Percentiles rank a stretch among this genome's conserved stretches.
These are phyloP conservation scores for Alternaria atra DNA, from an alignment of 2,329 filamentous ascomycete species.

Conservation along the genomic window DNA sequence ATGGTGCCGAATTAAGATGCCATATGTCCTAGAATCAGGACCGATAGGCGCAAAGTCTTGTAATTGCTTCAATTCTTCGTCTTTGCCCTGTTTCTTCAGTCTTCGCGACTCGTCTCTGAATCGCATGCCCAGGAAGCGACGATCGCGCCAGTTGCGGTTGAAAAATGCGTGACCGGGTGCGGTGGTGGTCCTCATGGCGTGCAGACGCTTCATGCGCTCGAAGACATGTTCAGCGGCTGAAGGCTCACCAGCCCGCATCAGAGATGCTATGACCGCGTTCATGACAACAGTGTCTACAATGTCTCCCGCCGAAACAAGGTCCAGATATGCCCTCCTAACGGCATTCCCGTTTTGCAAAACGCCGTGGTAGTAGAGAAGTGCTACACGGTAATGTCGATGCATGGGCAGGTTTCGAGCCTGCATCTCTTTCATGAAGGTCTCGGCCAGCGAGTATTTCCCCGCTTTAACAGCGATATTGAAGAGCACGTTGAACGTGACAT, in stretches of 20 bases:
- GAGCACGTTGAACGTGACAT: slow-evolving; percentile 91
- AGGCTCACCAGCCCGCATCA: slow-evolving; percentile 79
- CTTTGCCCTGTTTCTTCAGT: slow-evolving; percentile 55
- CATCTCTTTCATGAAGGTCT: slow-evolving; percentile 88
- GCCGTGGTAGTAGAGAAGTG: slow-evolving; percentile 84
- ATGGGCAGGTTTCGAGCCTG: slow-evolving; percentile 70
- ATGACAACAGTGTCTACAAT: slow-evolving; percentile 87
- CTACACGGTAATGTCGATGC: slow-evolving; percentile 83
- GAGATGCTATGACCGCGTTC: slow-evolving; percentile 83
- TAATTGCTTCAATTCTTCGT: slow-evolving; percentile 65
- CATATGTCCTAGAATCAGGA: slow-evolving; percentile 81
- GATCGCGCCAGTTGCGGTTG: slow-evolving; percentile 53
- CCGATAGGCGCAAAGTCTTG: slow-evolving; percentile 73
- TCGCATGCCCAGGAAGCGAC: slow-evolving; percentile 56
- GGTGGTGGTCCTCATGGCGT: slow-evolving; percentile 50
- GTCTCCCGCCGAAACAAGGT: slow-evolving; percentile 85
- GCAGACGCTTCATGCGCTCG: slow-evolving; percentile 77
- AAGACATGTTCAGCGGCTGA: slow-evolving; percentile 82
- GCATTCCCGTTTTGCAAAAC: slow-evolving; percentile 76
- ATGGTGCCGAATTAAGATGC: slow-evolving; percentile 79
- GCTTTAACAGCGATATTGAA: slow-evolving; percentile 89
- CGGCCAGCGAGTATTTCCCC: slow-evolving; percentile 82
- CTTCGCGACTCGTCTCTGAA: slow-evolving; percentile 57
- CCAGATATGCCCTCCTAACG: slow-evolving; percentile 78
- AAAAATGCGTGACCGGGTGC: slow-evolving; percentile 39